Conservation (phyloP, 148 eudicot species). For the Dianthus caryophyllus region DNA sequence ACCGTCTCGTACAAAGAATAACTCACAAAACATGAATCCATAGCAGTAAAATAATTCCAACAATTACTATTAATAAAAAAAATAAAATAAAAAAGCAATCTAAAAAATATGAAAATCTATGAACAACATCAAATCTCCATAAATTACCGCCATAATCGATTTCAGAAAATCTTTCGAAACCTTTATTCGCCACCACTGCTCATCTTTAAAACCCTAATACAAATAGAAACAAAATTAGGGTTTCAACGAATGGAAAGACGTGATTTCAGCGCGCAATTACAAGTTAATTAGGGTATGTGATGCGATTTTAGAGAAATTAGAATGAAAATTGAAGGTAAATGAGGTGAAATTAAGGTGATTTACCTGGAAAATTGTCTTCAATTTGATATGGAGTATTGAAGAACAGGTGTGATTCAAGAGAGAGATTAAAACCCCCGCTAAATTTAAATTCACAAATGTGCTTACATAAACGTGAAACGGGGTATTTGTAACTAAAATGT, state of each 20-base stretch:
- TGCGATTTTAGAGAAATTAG: neutral
- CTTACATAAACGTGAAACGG: too few species aligned
- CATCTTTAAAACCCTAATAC: constrained; percentile 30
- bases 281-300: neutral
- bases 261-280: too few species aligned
- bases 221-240: neutral
- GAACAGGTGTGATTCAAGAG: too few species aligned
- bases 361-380: neutral
- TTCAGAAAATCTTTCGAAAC: constrained; percentile 63
- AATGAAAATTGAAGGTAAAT: neutral
- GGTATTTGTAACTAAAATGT: too few species aligned
- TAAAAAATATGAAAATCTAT: neutral
- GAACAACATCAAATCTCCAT: neutral
- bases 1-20: too few species aligned
- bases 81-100: too few species aligned
- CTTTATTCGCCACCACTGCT: constrained; percentile 67
- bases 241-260: neutral
- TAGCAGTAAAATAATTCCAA: neutral
- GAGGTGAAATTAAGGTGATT: neutral
- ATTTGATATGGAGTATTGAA: neutral
- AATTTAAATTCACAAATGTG: too few species aligned
- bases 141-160: constrained; percentile 73
- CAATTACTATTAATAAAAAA: neutral
- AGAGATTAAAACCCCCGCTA: too few species aligned
- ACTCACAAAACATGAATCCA: neutral